These are phyloP conservation scores for Pittosporum tobira DNA, from an alignment of 129 eudicot genomes.

Conservation along the genomic window DNA sequence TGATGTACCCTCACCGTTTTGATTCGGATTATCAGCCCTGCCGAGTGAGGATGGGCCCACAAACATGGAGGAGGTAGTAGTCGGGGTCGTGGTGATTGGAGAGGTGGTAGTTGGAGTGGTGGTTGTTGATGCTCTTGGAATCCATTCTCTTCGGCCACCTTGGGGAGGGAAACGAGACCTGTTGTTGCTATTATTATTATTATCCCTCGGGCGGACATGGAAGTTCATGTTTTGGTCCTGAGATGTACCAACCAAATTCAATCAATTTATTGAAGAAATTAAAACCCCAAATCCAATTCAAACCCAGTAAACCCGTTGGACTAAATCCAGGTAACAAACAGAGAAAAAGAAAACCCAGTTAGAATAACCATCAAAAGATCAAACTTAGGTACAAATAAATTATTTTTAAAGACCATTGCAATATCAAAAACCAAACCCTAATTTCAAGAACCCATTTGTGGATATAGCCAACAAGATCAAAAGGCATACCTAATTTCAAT, in stretches of 20 bases:
- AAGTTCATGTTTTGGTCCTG: constrained; percentile 62
- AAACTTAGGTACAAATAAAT: not conserved
- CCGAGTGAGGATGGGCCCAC: not conserved
- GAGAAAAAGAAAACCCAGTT: not conserved
- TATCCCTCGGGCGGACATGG: constrained; percentile 45
- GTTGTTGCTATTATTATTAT: constrained; percentile 17
- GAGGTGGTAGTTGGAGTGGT: constrained; percentile 5
- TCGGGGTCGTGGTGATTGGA: constrained; percentile 1
- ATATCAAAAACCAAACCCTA: too few relatives aligned
- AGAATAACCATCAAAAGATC: not conserved
- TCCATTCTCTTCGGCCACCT: constrained; percentile 62
- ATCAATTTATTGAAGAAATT: too few relatives aligned
- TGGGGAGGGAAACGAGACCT: constrained; percentile 34
- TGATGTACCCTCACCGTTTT: constrained; percentile 2
- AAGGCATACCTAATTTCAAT: too few relatives aligned
- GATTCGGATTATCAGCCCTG: not conserved
- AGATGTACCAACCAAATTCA: not conserved
- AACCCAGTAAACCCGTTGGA: not conserved
- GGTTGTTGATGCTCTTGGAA: constrained; percentile 43
- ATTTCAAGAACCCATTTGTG: too few relatives aligned
- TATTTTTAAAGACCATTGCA: too few relatives aligned
- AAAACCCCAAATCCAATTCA: not conserved
- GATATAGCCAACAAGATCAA: too few relatives aligned
- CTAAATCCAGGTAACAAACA: too few relatives aligned
- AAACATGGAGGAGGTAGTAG: not conserved